A percentile compares a stretch with the other conserved stretches of the same genome.
Evolutionary conservation across 441 rosid species (phyloP).

Genomic region (Biscutella auriculata): DNA sequence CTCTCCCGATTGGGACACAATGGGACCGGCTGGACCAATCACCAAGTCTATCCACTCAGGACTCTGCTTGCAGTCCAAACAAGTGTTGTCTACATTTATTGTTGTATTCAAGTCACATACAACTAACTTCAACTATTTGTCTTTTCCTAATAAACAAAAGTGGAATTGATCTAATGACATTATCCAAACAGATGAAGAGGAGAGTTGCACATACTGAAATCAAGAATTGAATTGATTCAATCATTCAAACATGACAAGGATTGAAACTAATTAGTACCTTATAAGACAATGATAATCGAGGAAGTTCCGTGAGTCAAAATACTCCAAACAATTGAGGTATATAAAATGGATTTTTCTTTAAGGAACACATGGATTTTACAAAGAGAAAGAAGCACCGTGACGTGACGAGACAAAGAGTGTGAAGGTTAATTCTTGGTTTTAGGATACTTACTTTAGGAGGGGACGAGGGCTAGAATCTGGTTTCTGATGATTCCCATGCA

Average conservation of each 20-base stretch:
- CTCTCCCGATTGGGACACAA: neutral
- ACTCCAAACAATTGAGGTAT: conserved; percentile 21
- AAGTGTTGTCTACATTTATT: neutral
- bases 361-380: conserved; percentile 10
- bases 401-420: neutral
- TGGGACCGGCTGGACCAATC: conserved; percentile 15
- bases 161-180: too few relatives aligned
- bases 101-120: neutral
- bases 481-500: conserved; percentile 49
- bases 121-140: neutral
- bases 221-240: neutral
- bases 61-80: neutral
- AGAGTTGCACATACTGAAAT: too few relatives aligned
- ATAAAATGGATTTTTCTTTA: conserved; percentile 4
- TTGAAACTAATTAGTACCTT: conserved; percentile 3
- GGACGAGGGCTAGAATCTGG: conserved; percentile 48
- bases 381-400: conserved; percentile 6
- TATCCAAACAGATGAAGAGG: too few relatives aligned
- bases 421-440: conserved; percentile 6
- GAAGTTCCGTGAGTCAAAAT: neutral
- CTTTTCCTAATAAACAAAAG: neutral
- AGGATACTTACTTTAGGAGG: conserved; percentile 25
- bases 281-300: neutral
- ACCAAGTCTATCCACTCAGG: neutral
- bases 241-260: neutral